Evolutionary conservation across 202 grass and related monocot genomes (phyloP).

Genomic region (Digitaria exilis): DNA sequence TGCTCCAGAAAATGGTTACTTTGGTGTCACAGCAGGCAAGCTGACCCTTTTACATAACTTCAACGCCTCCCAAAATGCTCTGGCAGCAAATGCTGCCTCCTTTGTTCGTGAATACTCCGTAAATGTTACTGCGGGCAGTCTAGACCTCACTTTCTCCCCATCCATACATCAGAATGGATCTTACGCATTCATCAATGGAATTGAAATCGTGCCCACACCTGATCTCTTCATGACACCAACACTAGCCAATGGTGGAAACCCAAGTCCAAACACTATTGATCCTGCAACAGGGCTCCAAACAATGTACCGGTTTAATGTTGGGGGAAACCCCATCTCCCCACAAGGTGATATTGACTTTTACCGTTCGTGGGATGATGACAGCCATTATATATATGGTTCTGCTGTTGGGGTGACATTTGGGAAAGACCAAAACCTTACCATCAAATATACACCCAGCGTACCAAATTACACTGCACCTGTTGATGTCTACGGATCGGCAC

Average conservation of each 20-base stretch:
- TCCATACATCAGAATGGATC: constrained; percentile 33
- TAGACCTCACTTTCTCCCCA: constrained; percentile 65
- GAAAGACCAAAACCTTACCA: constrained; percentile 49
- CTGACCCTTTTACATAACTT: constrained; percentile 59
- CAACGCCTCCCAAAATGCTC: constrained; percentile 52
- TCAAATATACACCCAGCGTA: neutral
- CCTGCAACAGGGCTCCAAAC: constrained; percentile 41
- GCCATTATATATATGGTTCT: constrained; percentile 28
- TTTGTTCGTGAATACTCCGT: constrained; percentile 57
- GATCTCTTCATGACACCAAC: constrained; percentile 49
- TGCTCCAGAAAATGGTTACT: constrained; percentile 33
- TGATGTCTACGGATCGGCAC: constrained; percentile 56
- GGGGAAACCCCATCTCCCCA: constrained; percentile 37
- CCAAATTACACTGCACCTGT: constrained; percentile 58
- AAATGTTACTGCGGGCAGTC: constrained; percentile 34
- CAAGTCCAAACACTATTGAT: neutral
- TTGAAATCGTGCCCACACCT: constrained; percentile 63
- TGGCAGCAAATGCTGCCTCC: neutral
- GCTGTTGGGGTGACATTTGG: constrained; percentile 41
- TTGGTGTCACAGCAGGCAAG: constrained; percentile 44
- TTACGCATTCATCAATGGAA: constrained; percentile 75
- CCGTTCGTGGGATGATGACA: constrained; percentile 52
- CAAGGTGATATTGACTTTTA: constrained; percentile 42
- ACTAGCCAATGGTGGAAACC: neutral
- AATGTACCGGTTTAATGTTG: constrained; percentile 75